These are phyloP conservation scores for Ustilago cynodontis DNA, from an alignment of 1,284 basidiomycete genomes.

Conservation along the genomic window DNA sequence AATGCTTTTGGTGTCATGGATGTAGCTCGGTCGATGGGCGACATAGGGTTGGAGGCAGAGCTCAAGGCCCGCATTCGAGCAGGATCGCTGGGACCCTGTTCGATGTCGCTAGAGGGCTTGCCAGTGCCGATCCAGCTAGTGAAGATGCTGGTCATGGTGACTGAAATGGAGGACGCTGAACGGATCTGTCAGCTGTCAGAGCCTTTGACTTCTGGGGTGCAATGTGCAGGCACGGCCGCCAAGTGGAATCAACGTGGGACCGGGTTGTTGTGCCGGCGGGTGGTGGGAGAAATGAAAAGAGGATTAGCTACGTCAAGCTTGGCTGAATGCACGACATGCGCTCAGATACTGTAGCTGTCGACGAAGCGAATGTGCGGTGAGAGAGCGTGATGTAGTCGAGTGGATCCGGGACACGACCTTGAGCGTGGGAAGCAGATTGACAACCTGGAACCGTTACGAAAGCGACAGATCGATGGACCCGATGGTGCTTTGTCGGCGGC, in stretches of 20 bases:
- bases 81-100: constrained; percentile 34
- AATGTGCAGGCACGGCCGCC: not conserved
- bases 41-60: constrained; percentile 30
- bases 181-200: not conserved
- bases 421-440: not conserved
- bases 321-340: constrained; percentile 1
- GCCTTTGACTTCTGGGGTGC: not conserved
- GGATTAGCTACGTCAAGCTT: not conserved
- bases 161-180: not conserved
- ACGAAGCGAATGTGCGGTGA: not conserved
- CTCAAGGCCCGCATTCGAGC: constrained; percentile 20
- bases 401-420: not conserved
- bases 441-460: too few relatives aligned
- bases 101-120: constrained; percentile 29
- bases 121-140: constrained; percentile 40
- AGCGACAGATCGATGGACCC: too few relatives aligned
- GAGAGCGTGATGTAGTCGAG: not conserved
- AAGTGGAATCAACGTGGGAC: not conserved
- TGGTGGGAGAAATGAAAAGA: constrained; percentile 1
- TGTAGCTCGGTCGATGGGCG: constrained; percentile 46
- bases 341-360: not conserved
- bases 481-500: too few relatives aligned
- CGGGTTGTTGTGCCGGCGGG: not conserved
- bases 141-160: constrained; percentile 44
- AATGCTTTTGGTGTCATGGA: constrained; percentile 51